These are phyloP conservation scores for Cutaneotrichosporon sp. DNA, from an alignment of 1,284 basidiomycete genomes.

Conservation along the genomic window DNA sequence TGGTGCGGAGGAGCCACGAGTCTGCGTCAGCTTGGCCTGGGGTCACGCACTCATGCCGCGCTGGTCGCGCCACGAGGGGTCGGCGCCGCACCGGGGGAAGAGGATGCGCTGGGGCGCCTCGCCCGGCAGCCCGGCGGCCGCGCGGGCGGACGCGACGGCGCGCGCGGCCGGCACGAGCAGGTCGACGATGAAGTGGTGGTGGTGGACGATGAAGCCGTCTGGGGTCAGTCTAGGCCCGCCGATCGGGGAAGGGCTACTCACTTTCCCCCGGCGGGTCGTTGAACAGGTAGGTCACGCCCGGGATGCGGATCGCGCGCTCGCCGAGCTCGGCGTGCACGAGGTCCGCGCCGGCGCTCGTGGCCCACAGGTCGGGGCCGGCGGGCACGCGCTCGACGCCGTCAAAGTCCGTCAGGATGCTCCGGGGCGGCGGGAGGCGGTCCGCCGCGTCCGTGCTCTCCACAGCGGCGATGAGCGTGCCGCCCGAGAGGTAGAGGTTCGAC, in stretches of 20 bases:
- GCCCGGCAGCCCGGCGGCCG: neutral
- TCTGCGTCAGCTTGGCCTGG: constrained; percentile 30
- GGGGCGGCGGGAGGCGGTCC: constrained; percentile 11
- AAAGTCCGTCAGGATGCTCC: constrained; percentile 22
- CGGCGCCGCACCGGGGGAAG: constrained; percentile 36
- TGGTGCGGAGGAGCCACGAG: constrained; percentile 40
- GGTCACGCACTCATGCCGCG: constrained; percentile 34
- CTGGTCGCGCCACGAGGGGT: constrained; percentile 42
- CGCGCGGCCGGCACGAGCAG: constrained; percentile 38
- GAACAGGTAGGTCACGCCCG: constrained; percentile 47
- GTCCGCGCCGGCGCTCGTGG: constrained; percentile 23
- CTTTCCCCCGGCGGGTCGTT: constrained; percentile 44
- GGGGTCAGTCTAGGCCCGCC: neutral
- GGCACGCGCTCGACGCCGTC: constrained; percentile 14
- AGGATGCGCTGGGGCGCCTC: constrained; percentile 33
- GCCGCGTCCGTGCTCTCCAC: constrained; percentile 13
- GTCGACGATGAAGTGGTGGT: constrained; percentile 38
- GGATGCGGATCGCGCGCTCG: constrained; percentile 31
- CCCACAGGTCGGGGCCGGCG: constrained; percentile 38
- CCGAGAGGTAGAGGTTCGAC: constrained; percentile 40
- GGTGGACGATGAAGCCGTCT: neutral
- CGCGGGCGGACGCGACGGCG: constrained; percentile 24
- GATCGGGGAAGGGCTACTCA: constrained; percentile 18
- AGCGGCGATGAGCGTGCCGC: constrained; percentile 25
- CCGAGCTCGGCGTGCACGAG: constrained; percentile 34